Percentiles rank a stretch among this genome's conserved stretches.
Evolutionary conservation across 2,329 filamentous ascomycete genomes (phyloP).

Genomic region (Fusarium sp.): DNA sequence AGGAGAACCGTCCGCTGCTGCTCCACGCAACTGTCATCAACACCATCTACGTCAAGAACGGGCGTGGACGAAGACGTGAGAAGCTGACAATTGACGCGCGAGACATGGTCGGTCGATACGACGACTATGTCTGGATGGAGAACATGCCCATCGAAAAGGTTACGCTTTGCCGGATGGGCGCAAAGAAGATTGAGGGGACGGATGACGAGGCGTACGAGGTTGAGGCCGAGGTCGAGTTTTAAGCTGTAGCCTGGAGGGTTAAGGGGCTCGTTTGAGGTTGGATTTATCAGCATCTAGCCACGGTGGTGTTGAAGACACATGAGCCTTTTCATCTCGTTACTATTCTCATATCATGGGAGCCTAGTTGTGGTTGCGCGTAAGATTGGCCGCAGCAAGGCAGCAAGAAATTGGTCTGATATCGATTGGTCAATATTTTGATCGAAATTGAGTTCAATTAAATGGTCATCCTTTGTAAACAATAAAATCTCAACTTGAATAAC

Average conservation of each 20-base stretch:
- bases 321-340: not conserved
- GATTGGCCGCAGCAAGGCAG: not conserved
- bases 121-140: slow-evolving; percentile 74
- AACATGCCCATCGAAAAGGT: slow-evolving; percentile 72
- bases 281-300: not conserved
- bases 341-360: not conserved
- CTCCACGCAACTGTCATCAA: slow-evolving; percentile 89
- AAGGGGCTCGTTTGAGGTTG: not conserved
- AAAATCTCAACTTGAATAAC: not conserved
- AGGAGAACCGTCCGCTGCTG: slow-evolving; percentile 69
- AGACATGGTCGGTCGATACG: slow-evolving; percentile 65
- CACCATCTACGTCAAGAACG: slow-evolving; percentile 73
- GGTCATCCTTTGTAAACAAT: not conserved
- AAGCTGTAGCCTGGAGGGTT: slow-evolving; percentile 29
- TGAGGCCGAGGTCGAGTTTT: slow-evolving; percentile 57
- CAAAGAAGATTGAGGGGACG: slow-evolving; percentile 66
- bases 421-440: not conserved
- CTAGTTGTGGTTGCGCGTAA: not conserved
- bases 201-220: slow-evolving; percentile 64
- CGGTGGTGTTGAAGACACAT: slow-evolving; percentile 1
- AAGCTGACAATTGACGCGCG: slow-evolving; percentile 62
- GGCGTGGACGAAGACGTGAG: slow-evolving; percentile 44
- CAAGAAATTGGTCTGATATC: not conserved
- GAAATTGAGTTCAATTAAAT: not conserved
- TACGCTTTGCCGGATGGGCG: slow-evolving; percentile 87